phyloP scores from a whole-genome alignment of 257 asterid genomes.

The Sherardia arvensis region DNA sequence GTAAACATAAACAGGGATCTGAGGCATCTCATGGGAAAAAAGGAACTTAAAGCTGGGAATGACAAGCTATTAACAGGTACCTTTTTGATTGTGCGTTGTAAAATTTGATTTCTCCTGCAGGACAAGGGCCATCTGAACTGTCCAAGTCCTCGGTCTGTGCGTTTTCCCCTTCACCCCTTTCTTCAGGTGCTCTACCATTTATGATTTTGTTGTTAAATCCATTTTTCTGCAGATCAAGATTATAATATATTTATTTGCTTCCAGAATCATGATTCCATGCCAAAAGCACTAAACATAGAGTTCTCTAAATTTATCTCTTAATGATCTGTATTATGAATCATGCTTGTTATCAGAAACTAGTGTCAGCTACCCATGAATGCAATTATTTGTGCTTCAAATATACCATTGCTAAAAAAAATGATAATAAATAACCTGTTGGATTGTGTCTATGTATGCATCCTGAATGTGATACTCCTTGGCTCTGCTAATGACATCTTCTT shows the following conservation, averaged over 20 bases:
- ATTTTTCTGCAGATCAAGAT: conserved; percentile 33
- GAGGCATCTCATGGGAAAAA: neutral
- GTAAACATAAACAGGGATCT: neutral
- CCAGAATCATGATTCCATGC: neutral
- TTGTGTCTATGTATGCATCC: neutral
- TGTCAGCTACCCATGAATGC: neutral
- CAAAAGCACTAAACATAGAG: neutral
- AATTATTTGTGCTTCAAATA: neutral
- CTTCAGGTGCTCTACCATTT: conserved; percentile 13
- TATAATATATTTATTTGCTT: neutral
- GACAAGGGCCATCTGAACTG: conserved; percentile 15
- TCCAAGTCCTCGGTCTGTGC: conserved; percentile 10
- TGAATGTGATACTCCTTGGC: neutral
- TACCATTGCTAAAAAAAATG: neutral
- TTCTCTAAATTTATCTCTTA: neutral
- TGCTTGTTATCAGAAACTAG: neutral
- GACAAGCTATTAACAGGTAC: conserved; percentile 12
- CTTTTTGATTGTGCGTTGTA: conserved; percentile 12
- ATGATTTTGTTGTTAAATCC: conserved; percentile 15
- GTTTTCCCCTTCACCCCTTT: conserved; percentile 13
- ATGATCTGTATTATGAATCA: neutral
- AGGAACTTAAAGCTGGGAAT: neutral
- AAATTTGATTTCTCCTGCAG: conserved; percentile 12
- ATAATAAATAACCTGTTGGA: neutral
- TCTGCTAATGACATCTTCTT: neutral